These are phyloP conservation scores for Cantharellus anzutake DNA, from an alignment of 768 basidiomycete genomes.

Conservation along the genomic window DNA sequence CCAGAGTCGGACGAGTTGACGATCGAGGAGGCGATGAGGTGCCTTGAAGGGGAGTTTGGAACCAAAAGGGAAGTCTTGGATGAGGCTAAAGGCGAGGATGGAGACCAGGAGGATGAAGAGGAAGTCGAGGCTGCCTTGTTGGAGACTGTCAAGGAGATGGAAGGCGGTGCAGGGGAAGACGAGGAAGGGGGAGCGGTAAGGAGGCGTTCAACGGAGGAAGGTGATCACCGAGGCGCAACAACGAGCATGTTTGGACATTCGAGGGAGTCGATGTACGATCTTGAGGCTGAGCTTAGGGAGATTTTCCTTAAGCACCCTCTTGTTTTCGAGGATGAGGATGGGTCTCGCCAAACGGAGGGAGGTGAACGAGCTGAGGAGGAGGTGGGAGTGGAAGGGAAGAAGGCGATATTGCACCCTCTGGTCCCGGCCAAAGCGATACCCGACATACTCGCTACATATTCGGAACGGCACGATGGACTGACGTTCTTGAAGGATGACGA, in stretches of 20 bases:
- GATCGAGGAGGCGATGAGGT: constrained; percentile 56
- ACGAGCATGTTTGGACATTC: neutral
- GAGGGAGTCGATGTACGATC: neutral
- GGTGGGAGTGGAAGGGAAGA: too few relatives aligned
- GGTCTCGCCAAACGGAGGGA: too few relatives aligned
- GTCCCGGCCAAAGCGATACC: neutral
- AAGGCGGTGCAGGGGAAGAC: neutral
- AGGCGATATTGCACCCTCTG: too few relatives aligned
- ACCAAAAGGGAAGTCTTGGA: neutral
- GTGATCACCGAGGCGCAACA: neutral
- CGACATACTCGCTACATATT: neutral
- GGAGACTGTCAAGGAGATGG: neutral
- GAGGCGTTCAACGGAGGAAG: neutral
- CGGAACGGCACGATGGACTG: neutral
- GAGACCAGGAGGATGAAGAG: neutral
- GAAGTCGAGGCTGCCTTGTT: neutral
- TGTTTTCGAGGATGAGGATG: neutral
- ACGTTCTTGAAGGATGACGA: neutral
- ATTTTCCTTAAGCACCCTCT: neutral
- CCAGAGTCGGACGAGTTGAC: constrained; percentile 52
- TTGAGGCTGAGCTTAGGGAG: neutral
- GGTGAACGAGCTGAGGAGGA: neutral
- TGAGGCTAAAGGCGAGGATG: neutral
- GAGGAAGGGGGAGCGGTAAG: neutral
- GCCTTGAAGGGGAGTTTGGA: constrained; percentile 65